These are phyloP conservation scores for Fusarium newnesense DNA, from an alignment of 2,329 filamentous ascomycete species.

Conservation along the genomic window DNA sequence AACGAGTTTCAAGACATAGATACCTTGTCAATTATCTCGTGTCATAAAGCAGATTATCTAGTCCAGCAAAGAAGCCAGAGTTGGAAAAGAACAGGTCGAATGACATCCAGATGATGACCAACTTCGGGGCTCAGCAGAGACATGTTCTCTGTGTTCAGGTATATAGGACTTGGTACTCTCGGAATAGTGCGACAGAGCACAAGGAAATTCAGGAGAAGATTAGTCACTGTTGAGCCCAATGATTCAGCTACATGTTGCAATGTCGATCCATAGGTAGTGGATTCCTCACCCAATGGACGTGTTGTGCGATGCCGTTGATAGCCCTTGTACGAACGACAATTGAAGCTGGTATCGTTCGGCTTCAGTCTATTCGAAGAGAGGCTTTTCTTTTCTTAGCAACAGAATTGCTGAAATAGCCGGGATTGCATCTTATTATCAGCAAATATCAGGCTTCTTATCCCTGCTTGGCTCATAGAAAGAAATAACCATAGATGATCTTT, in stretches of 20 bases:
- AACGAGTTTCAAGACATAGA: neutral
- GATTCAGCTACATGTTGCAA: neutral
- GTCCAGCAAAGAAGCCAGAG: neutral
- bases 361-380: neutral
- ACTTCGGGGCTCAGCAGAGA: no score
- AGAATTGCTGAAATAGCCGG: neutral
- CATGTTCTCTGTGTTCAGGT: no score
- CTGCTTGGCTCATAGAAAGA: neutral
- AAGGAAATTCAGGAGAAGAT: neutral
- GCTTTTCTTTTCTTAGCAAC: neutral
- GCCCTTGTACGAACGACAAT: neutral
- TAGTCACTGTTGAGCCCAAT: no score
- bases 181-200: no score
- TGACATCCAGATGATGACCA: neutral
- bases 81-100: neutral
- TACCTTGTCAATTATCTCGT: neutral
- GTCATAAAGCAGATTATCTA: no score
- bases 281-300: neutral
- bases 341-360: neutral
- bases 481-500: no score
- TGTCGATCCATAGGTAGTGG: no score
- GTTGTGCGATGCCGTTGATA: neutral
- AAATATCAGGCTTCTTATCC: neutral
- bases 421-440: neutral
- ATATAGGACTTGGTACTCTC: neutral